A percentile compares a stretch with the other conserved stretches of the same genome.
Evolutionary conservation across 2,329 filamentous ascomycete genomes (phyloP).

Genomic region (Bipolaris zeicola): DNA sequence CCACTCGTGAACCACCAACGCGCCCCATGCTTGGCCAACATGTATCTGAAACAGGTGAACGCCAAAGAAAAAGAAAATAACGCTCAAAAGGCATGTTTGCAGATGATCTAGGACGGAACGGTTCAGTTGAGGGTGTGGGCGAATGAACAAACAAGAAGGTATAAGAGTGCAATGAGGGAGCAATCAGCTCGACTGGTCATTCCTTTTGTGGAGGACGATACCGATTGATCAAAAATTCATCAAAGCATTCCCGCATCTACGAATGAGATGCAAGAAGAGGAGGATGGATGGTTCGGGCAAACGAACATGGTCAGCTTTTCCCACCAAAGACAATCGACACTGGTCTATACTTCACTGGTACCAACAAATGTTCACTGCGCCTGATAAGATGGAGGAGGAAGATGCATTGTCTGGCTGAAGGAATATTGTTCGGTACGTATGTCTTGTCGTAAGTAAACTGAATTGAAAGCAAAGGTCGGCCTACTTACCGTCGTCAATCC

Average conservation of each 20-base stretch:
- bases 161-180: neutral
- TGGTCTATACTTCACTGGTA: neutral
- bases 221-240: neutral
- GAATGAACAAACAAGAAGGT: neutral
- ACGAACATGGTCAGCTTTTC: neutral
- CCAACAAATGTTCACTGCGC: too few relatives aligned
- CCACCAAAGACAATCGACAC: neutral
- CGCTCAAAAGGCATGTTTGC: neutral
- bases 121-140: neutral
- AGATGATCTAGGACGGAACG: slow-evolving; percentile 12
- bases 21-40: slow-evolving; percentile 22
- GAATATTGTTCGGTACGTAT: too few relatives aligned
- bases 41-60: slow-evolving; percentile 32
- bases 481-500: too few relatives aligned
- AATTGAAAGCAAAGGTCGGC: too few relatives aligned
- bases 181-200: slow-evolving; percentile 14
- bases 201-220: neutral
- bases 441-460: too few relatives aligned
- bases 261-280: neutral
- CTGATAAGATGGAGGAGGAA: too few relatives aligned
- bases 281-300: neutral
- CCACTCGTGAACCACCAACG: slow-evolving; percentile 7
- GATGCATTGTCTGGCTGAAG: too few relatives aligned
- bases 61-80: slow-evolving; percentile 15
- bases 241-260: too few relatives aligned